These are phyloP conservation scores for Clonostachys sp. DNA, from an alignment of 2,329 filamentous ascomycete genomes.

Conservation along the genomic window DNA sequence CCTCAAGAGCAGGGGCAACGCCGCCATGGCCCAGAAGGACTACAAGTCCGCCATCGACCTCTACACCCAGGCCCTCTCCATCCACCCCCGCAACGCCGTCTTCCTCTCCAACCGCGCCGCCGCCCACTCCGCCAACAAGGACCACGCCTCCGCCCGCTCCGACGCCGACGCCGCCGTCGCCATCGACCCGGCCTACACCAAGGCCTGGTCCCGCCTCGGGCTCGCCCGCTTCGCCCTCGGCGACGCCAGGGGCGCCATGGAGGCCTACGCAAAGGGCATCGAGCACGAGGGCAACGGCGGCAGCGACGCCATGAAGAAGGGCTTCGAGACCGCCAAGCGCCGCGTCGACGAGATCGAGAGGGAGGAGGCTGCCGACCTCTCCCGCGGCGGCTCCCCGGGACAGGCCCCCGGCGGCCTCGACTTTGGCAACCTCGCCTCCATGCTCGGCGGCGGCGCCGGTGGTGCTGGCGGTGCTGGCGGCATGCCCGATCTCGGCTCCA, in stretches of 20 bases:
- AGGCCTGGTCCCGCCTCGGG: constrained; percentile 92
- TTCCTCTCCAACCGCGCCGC: constrained; percentile 97
- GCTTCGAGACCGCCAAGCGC: constrained; percentile 87
- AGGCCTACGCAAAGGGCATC: constrained; percentile 90
- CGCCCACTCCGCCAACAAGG: constrained; percentile 77
- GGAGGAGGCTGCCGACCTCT: constrained; percentile 27
- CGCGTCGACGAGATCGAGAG: constrained; percentile 74
- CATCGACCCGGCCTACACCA: constrained; percentile 89
- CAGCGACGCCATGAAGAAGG: constrained; percentile 96
- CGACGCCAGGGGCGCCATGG: constrained; percentile 86
- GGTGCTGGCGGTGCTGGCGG: constrained; percentile 65
- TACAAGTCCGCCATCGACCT: constrained; percentile 76
- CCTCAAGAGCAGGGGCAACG: constrained; percentile 87
- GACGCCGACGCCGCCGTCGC: constrained; percentile 90
- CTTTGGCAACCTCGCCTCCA: constrained; percentile 63
- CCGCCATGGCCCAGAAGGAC: constrained; percentile 92
- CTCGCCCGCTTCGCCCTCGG: constrained; percentile 89
- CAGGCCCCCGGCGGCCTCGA: constrained; percentile 61
- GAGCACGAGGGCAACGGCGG: constrained; percentile 91
- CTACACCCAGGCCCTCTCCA: constrained; percentile 80
- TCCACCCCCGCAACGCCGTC: constrained; percentile 84
- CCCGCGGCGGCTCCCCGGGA: constrained; percentile 44
- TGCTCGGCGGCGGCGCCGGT: constrained; percentile 59
- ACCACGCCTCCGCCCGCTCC: constrained; percentile 77
- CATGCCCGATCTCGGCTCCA: constrained; percentile 80